A percentile compares a stretch with the other conserved stretches of the same genome.
Evolutionary conservation across 139 green algal species (phyloP).

Genomic region (Chlorella vulgaris): DNA sequence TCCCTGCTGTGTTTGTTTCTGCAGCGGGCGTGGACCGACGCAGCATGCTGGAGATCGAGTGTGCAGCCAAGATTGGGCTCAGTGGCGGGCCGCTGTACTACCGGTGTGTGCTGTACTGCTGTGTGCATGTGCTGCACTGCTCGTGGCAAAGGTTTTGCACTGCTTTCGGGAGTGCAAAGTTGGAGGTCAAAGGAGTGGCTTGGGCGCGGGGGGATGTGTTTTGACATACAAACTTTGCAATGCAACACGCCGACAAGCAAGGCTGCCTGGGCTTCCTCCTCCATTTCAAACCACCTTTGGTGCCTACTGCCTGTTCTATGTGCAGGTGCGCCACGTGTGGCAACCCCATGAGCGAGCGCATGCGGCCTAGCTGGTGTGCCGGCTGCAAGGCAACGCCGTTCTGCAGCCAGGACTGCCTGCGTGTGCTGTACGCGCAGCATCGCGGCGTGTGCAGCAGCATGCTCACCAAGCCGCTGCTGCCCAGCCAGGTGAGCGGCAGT

Average conservation of each 20-base stretch:
- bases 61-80: constrained; percentile 37
- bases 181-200: too few relatives aligned
- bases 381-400: constrained; percentile 45
- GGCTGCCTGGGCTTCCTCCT: neutral
- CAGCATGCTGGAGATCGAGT: constrained; percentile 36
- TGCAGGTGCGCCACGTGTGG: constrained; percentile 33
- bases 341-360: constrained; percentile 38
- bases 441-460: constrained; percentile 36
- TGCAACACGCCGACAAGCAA: neutral
- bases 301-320: neutral
- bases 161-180: too few relatives aligned
- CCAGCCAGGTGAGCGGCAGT: constrained; percentile 19
- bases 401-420: constrained; percentile 39
- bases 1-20: neutral
- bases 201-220: too few relatives aligned
- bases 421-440: constrained; percentile 37
- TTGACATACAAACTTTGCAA: too few relatives aligned
- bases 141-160: neutral
- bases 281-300: neutral
- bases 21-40: constrained; percentile 35
- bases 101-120: too few relatives aligned
- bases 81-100: constrained; percentile 40
- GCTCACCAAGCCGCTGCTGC: constrained; percentile 44
- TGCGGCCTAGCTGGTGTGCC: constrained; percentile 37
- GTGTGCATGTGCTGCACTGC: neutral